phyloP scores from a whole-genome alignment of 2,329 filamentous ascomycete species.

The Lasiodiplodia citricola region DNA sequence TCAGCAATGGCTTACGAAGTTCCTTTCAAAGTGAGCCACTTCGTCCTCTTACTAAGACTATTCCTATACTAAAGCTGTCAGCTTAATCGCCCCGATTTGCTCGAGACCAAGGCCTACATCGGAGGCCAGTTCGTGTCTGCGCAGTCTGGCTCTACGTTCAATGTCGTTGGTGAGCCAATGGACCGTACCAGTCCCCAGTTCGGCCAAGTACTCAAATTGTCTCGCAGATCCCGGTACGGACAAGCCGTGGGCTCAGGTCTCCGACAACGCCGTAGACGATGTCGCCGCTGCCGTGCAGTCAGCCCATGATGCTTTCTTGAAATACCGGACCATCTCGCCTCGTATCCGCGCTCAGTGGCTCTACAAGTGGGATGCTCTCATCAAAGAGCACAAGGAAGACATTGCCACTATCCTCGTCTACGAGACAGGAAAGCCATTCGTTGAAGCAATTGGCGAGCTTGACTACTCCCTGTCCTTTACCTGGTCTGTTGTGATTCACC shows the following conservation, averaged over 20 bases:
- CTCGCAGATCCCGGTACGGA: constrained; percentile 56
- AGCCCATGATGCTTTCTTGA: constrained; percentile 64
- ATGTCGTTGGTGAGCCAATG: constrained; percentile 55
- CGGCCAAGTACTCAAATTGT: not conserved
- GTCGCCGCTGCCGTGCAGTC: constrained; percentile 65
- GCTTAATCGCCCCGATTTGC: constrained; percentile 60
- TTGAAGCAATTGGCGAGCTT: constrained; percentile 58
- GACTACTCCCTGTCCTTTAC: constrained; percentile 60
- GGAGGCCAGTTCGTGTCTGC: constrained; percentile 61
- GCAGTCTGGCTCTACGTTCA: constrained; percentile 62
- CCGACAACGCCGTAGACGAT: constrained; percentile 61
- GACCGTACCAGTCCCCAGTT: not conserved
- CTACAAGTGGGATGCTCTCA: constrained; percentile 68
- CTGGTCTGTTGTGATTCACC: constrained; percentile 39
- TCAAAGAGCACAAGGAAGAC: constrained; percentile 66
- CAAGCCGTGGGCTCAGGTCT: constrained; percentile 53
- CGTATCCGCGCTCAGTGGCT: constrained; percentile 66
- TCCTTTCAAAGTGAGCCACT: constrained; percentile 49
- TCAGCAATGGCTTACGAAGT: constrained; percentile 31
- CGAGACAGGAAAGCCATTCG: constrained; percentile 60
- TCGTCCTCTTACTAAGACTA: not conserved
- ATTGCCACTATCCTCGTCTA: constrained; percentile 67
- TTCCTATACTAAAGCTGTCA: constrained; percentile 34
- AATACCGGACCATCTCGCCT: constrained; percentile 65
- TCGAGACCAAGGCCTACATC: constrained; percentile 60